A percentile compares a stretch with the other conserved stretches of the same genome.
phyloP scores from a whole-genome alignment of 176 grass and related monocot genomes.

The Stipa capillata region DNA sequence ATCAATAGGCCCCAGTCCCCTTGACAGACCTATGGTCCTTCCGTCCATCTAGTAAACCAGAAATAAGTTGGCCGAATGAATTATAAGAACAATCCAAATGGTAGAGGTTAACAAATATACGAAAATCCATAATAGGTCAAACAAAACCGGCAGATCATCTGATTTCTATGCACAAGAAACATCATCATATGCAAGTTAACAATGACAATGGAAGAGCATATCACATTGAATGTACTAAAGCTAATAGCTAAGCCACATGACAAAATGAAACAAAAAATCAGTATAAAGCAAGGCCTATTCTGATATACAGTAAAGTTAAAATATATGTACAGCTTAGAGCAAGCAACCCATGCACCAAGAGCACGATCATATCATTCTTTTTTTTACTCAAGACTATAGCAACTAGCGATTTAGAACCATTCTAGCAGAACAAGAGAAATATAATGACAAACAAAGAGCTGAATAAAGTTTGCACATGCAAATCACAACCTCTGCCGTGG shows the following conservation, averaged over 20 bases:
- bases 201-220: not conserved
- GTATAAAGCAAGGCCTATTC: not conserved
- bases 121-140: not conserved
- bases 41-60: conserved; percentile 71
- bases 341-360: not conserved
- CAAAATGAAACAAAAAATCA: not conserved
- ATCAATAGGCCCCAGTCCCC: conserved; percentile 41
- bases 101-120: not conserved
- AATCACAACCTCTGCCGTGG: conserved; percentile 47
- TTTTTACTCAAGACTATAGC: not conserved
- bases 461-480: conserved; percentile 4
- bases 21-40: conserved; percentile 45
- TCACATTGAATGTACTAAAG: not conserved
- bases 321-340: not conserved
- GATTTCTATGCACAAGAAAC: conserved; percentile 7
- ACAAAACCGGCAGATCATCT: not conserved
- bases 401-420: not conserved
- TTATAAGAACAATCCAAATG: not conserved
- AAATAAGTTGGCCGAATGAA: conserved; percentile 7
- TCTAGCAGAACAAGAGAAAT: conserved; percentile 3
- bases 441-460: not conserved
- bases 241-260: not conserved
- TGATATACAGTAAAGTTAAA: not conserved
- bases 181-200: conserved; percentile 12
- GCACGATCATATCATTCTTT: not conserved